Evolutionary conservation across 2,329 filamentous ascomycete genomes (phyloP), one percentile per base, ranked within the genome.

Genomic region (Fusarium napiforme): DNA sequence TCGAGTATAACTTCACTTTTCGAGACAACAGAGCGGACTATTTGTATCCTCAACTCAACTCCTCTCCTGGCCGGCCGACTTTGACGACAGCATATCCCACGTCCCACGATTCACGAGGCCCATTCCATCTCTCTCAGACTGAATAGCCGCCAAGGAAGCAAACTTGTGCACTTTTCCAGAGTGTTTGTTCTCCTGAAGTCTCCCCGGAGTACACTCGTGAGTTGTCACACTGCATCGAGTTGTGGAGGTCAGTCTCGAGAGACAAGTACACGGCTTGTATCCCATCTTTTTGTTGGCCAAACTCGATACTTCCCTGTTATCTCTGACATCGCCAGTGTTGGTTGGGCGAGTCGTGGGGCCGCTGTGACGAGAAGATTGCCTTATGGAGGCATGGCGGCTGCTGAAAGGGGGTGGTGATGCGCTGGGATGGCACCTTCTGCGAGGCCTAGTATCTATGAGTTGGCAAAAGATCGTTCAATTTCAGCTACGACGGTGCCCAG

Each of bases 151-250:
- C 60, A 62, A 55, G 19, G 23, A 26, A 30, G 30, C 26, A 55
- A 56, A 58, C 68, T 23, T 53, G 26, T 59, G 39, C 39, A 56
- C 37, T 50, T n/a, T 28, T 26, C 4, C 15, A 30, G 11, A n/a
- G 10, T 23, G 40, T 43, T 56, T 63, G 55, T 59, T 42, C 45
- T 55, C 67, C 65, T 65, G 72, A 73, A 67, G 47, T 28, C 36
- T 72, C 72, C 65, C 72, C 60, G 72, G 39, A 36, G 36, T 53
- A 16, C 18, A 55, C 45, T 63, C 43, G 57, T 52, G 42, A 53
- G 46, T 72, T 63, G 68, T 67, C 69, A 72, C 59, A 60, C 57
- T 69, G 42, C 58, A 50, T 70, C 65, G 36, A 64, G 66, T 47
- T 59, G 65, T 47, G 65, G 47, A 64, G 36, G 56, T 58, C 34